Evolutionary conservation across 306 rosid genomes (phyloP).

Genomic region (Dryas drummondii): DNA sequence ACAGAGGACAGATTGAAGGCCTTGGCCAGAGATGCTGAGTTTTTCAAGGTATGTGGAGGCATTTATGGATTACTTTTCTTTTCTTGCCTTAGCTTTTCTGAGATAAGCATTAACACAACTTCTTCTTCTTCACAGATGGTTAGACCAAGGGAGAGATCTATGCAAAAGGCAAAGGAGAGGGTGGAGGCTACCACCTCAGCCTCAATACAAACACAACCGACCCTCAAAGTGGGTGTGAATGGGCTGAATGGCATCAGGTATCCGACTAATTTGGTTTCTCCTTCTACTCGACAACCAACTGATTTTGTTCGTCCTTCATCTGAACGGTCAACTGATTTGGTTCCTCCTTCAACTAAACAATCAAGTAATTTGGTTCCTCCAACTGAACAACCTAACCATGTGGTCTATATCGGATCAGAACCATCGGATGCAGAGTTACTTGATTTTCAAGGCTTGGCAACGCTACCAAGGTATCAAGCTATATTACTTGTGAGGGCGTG

Average conservation of each 20-base stretch:
- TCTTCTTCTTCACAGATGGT: background rate
- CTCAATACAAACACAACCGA: no score
- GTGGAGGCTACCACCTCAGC: background rate
- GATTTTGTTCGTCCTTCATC: no score
- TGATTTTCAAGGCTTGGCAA: constrained; percentile 17
- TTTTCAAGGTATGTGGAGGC: background rate
- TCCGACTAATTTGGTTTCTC: no score
- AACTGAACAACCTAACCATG: background rate
- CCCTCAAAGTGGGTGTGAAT: no score
- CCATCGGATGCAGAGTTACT: background rate
- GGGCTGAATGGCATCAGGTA: no score
- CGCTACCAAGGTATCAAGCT: background rate
- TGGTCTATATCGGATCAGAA: background rate
- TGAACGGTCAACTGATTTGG: no score
- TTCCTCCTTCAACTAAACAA: no score
- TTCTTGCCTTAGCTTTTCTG: background rate
- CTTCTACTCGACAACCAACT: no score
- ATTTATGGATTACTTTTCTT: background rate
- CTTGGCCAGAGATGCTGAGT: background rate
- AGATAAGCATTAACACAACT: background rate
- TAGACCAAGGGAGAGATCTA: background rate
- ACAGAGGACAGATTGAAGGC: background rate
- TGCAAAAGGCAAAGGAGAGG: background rate
- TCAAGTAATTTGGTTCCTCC: background rate
- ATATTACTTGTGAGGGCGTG: constrained; percentile 12